Evolutionary conservation across 805 yeast species (phyloP), one percentile per base, ranked within the genome.

Genomic region (Monosporozyma aerobia): DNA sequence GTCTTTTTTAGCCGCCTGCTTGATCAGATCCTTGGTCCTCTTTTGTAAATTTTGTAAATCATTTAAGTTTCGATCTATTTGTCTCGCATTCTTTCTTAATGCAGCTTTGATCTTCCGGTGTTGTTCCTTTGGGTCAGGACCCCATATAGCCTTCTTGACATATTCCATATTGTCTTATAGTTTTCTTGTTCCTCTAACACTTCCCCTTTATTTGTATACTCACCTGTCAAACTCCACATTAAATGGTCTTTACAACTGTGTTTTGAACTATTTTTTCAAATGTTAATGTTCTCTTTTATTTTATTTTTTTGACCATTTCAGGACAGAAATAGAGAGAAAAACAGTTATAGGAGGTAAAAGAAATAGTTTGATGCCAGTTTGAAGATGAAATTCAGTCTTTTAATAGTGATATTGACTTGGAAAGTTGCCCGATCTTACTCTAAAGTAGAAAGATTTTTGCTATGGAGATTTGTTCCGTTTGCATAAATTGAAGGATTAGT

Each of bases 101-200:
- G 89, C 76, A 40, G 80, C 74, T 62, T 87, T 90, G 59, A 95
- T 87, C 59, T 81, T 85, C 52, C 94, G 68, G 55, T 75, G 81
- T 62, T 85, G 95, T 62, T 88, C 98, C 63, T 85, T 84, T 44
- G 97, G 97, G 64, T 90, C 97, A 0, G 98, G 97, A 0, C 99
- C 99, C 85, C 95, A 92, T 40, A 92, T 83, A 3, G 90, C 87
- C 65, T 84, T 83, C 71, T 88, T 90, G 35, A 92, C 68, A 66
- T 76, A 85, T 64, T 92, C 89, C 98, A 92, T 92, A 4, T 35
- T 23, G 40, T 23, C 4, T 43, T 27, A 27, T 27, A 27, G 29
- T 23, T 13, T 25, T 19, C 25, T 10, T 43, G n/a, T 14, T 11
- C 39, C n/a, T 13, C 14, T 5, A 14, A 5, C n/a, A 13, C 39